A percentile compares a stretch with the other conserved stretches of the same genome.
phyloP scores from a whole-genome alignment of 1,284 basidiomycete species.

The Anthracocystis setariae region DNA sequence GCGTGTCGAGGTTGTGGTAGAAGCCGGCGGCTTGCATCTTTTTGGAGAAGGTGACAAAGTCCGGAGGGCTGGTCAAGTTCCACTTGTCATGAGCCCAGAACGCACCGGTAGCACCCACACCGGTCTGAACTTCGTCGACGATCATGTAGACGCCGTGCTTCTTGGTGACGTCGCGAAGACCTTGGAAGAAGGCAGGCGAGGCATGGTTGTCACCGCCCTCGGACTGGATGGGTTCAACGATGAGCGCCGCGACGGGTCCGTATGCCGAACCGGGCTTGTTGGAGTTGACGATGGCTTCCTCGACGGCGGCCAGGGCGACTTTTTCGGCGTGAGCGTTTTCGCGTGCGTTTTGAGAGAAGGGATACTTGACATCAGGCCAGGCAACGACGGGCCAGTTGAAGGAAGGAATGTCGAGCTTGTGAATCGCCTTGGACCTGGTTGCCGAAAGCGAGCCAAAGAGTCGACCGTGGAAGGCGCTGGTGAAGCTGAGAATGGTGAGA shows the following conservation, averaged over 20 bases:
- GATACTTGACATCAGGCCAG: slow-evolving; percentile 72
- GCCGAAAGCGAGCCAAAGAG: slow-evolving; percentile 69
- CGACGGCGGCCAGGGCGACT: slow-evolving; percentile 66
- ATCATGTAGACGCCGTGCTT: slow-evolving; percentile 71
- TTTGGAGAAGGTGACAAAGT: slow-evolving; percentile 72
- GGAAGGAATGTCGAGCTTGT: slow-evolving; percentile 73
- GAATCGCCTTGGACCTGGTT: slow-evolving; percentile 70
- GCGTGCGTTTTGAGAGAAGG: slow-evolving; percentile 68
- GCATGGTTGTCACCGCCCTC: slow-evolving; percentile 74
- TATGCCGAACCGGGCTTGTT: slow-evolving; percentile 63
- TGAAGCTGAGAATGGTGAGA: slow-evolving; percentile 72
- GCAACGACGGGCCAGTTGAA: slow-evolving; percentile 73
- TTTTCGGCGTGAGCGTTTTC: slow-evolving; percentile 70
- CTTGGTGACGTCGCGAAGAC: slow-evolving; percentile 70
- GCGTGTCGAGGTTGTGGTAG: slow-evolving; percentile 71
- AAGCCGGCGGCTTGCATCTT: slow-evolving; percentile 69
- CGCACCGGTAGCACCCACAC: slow-evolving; percentile 71
- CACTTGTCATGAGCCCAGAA: slow-evolving; percentile 74
- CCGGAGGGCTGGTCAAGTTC: slow-evolving; percentile 70
- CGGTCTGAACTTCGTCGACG: slow-evolving; percentile 72
- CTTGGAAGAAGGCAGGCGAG: slow-evolving; percentile 71
- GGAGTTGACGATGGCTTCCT: slow-evolving; percentile 67
- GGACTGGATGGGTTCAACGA: slow-evolving; percentile 73
- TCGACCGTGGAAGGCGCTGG: slow-evolving; percentile 67
- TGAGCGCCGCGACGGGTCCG: slow-evolving; percentile 72